Base-by-base conservation (phyloP, 2,329 filamentous ascomycete genomes). In the Exophiala sp. region DNA sequence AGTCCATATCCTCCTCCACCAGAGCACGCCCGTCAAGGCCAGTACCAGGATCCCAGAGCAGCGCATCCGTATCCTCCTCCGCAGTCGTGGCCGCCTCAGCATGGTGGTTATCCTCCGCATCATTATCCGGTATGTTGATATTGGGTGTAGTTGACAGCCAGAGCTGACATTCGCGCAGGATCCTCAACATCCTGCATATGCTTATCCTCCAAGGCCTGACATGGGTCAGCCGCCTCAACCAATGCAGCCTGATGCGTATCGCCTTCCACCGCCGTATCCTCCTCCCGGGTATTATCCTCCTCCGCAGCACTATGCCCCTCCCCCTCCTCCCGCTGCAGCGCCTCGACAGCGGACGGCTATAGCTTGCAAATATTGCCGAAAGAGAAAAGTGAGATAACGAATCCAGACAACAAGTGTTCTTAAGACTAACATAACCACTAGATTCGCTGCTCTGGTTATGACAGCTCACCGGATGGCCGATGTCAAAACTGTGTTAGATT, bases 361-460 rank as follows among this genome's bases (percentile, higher is more conserved):
- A 60, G 76, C 76, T 29, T 78, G 76, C 62, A 73, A 75, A 49
- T 78, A 78, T 58, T 78, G 76, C 64, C 70, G 76, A 49, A 72
- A 76, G 64, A 73, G 76, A 60, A 78, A 78, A 73, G 76, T 78
- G 69, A 52, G 72, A 62, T 12, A 39, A 7, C 20, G 29, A 33
- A 52, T 44, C 24, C 38, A 47, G 50, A 50, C 29, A 32, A 29
- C 12, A 41, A 34, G 9, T 12, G 18, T 14, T 21, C 21, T 16
- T 24, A n/a, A 35, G 39, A 39, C 54, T 54, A 49, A 62, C 24
- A 29, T 16, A 12, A 41, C n/a, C 35, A n/a, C 42, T 46, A 89
- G 86, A 88, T 89, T 68, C 84, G 86, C 55, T 89, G 86, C 75
- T 88, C 86, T 3, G 86, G 86, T 24, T 89, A 88, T 67, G 86